Base-by-base conservation (phyloP, 208 protist genomes). In the Strigomonas culicis region DNA sequence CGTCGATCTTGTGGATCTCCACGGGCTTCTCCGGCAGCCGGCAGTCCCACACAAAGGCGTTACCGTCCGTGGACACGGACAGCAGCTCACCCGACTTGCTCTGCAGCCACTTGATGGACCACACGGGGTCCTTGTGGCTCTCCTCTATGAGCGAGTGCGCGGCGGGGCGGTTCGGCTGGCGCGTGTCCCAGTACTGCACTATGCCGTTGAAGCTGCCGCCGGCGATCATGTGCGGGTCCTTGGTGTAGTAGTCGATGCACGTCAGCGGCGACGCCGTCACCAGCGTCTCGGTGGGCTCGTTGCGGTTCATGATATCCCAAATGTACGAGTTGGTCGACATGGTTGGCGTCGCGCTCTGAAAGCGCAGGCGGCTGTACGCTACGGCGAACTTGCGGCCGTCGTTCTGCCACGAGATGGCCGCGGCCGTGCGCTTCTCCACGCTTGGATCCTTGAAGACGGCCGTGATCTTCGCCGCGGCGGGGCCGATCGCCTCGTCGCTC, bases 171-270 rank as follows among this genome's bases (percentile, higher is more conserved):
- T 80, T 88, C 1, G 94, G 94, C 79, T 98, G 97, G 28, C 98
- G 86, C 8, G 84, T 93, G 69, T 99, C 98, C 93, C 95, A 99
- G 70, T 95, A 96, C 71, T 95, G 87, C 68, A 99, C 83, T 31
- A 98, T 77, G 1, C 98, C 98, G 74, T 99, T 99, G 85, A 98
- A 98, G 74, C 84, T 97, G 25, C 98, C 98, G 50, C 98, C 98
- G 32, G 95, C 93, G 55, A 99, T 86, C 44, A 98, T 77, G 74
- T 98, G 88, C 6, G 91, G 80, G 73, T 98, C 95, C 76, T 99
- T 99, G 21, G 79, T 78, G 76, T 98, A 98, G 84, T 98, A 98
- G 80, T 97, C 82, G 25, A 99, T 72, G 73, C 90, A 97, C 77
- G 86, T 92, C 39, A 99, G 80, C 30, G 96, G 96, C 15, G 97